Conservation (phyloP, 345 rosid species). For the Pugionium dolabratum region DNA sequence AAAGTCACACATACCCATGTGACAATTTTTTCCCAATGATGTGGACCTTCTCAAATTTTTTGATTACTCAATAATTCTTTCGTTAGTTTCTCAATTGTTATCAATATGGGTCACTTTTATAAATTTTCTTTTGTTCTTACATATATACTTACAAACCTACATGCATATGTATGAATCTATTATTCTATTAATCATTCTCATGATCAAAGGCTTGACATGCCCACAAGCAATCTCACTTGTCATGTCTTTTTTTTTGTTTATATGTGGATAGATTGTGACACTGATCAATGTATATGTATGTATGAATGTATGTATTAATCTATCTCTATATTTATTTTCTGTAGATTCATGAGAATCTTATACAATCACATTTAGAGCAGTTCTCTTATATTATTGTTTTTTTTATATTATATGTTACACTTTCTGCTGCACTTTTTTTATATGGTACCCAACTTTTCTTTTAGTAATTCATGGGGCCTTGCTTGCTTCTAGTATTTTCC, state of each 20-base stretch:
- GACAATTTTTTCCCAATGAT: slow-evolving; percentile 30
- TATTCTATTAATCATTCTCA: slow-evolving; percentile 24
- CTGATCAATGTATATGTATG: not conserved
- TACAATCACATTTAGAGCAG: not conserved
- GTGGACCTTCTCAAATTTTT: slow-evolving; percentile 25
- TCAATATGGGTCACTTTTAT: slow-evolving; percentile 13
- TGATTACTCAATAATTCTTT: slow-evolving; percentile 22
- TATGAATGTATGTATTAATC: not conserved
- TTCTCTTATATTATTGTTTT: not conserved
- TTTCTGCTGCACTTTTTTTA: slow-evolving; percentile 30
- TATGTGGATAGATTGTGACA: slow-evolving; percentile 16
- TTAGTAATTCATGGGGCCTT: slow-evolving; percentile 18
- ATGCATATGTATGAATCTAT: slow-evolving; percentile 10
- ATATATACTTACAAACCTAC: not conserved
- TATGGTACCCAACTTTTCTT: slow-evolving; percentile 14
- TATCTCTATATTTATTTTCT: not conserved
- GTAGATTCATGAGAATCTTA: slow-evolving; percentile 16
- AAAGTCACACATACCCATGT: slow-evolving; percentile 37
- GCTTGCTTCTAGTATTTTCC: slow-evolving; percentile 1
- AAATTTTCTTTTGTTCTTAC: slow-evolving; percentile 29
- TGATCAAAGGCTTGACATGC: slow-evolving; percentile 29
- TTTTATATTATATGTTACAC: slow-evolving; percentile 25
- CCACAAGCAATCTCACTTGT: slow-evolving; percentile 39
- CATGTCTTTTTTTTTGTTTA: slow-evolving; percentile 30
- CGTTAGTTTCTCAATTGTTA: slow-evolving; percentile 26